Conservation (phyloP, 257 asterid genomes). For the Penstemon newberryi region DNA sequence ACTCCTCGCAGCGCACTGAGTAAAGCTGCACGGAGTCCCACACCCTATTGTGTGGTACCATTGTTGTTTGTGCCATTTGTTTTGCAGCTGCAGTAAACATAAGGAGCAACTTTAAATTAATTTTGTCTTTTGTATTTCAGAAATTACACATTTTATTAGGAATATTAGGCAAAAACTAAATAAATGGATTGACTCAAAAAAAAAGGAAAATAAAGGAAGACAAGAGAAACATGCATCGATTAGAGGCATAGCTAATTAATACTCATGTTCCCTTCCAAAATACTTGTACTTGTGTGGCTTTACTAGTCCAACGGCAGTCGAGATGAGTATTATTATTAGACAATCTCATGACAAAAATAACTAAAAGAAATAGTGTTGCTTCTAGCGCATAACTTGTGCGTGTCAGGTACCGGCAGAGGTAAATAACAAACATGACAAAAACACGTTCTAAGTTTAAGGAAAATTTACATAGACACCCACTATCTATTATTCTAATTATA, state of each 20-base stretch:
- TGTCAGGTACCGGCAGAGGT: too few species aligned
- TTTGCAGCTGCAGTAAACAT: neutral
- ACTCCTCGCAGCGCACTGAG: slow-evolving; percentile 51
- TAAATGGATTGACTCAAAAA: too few species aligned
- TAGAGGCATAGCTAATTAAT: neutral
- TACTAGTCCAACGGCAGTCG: neutral
- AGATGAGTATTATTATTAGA: too few species aligned
- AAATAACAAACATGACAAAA: neutral
- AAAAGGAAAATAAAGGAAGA: neutral
- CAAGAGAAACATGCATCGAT: neutral
- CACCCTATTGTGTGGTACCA: slow-evolving; percentile 27
- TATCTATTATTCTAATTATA: too few species aligned
- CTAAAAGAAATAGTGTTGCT: too few species aligned
- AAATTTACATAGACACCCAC: too few species aligned
- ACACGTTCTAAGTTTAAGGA: neutral
- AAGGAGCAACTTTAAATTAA: too few species aligned
- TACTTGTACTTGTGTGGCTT: neutral
- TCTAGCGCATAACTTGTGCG: too few species aligned
- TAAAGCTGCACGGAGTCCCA: slow-evolving; percentile 43
- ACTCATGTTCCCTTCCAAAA: neutral
- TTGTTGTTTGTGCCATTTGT: slow-evolving; percentile 32
- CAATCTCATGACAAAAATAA: too few species aligned
- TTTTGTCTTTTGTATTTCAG: too few species aligned
- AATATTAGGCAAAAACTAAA: neutral
- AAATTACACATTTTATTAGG: neutral